Percentiles rank a stretch among this genome's conserved stretches.
Evolutionary conservation across 2,329 filamentous ascomycete species (phyloP).

Genomic region (Lasiodiplodia gonubiensis): DNA sequence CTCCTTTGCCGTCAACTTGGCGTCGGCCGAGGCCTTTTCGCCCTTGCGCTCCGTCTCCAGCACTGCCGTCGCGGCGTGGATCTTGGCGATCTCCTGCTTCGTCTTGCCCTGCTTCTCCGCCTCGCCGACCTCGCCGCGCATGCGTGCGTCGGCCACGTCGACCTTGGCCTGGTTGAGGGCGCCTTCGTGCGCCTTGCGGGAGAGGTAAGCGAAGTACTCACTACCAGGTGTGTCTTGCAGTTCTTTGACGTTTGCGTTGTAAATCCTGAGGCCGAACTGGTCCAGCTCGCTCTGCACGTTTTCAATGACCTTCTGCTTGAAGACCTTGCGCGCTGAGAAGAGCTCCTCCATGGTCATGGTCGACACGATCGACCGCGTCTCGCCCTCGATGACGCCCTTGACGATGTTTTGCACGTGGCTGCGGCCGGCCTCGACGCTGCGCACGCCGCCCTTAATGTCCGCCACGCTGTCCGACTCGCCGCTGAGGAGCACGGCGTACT

Average conservation of each 20-base stretch:
- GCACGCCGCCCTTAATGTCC: slow-evolving; percentile 43
- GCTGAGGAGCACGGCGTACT: slow-evolving; percentile 81
- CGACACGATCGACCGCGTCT: slow-evolving; percentile 81
- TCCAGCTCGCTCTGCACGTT: slow-evolving; percentile 79
- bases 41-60: slow-evolving; percentile 84
- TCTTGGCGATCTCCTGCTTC: slow-evolving; percentile 86
- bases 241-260: slow-evolving; percentile 83
- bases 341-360: slow-evolving; percentile 95
- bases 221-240: slow-evolving; percentile 80
- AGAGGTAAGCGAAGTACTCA: slow-evolving; percentile 83
- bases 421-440: slow-evolving; percentile 50
- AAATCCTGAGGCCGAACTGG: slow-evolving; percentile 77
- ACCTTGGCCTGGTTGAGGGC: slow-evolving; percentile 79
- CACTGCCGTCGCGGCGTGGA: slow-evolving; percentile 83
- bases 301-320: slow-evolving; percentile 69
- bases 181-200: slow-evolving; percentile 83
- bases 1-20: slow-evolving; percentile 73
- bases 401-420: slow-evolving; percentile 82
- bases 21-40: slow-evolving; percentile 79
- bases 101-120: slow-evolving; percentile 78
- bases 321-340: slow-evolving; percentile 76
- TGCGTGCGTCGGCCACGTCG: slow-evolving; percentile 64
- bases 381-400: slow-evolving; percentile 88
- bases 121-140: slow-evolving; percentile 75
- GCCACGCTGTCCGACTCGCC: slow-evolving; percentile 58